Percentiles rank a stretch among this genome's conserved stretches.
These are phyloP conservation scores for Hypoxylon sp. DNA, from an alignment of 2,329 filamentous ascomycete species.

Conservation along the genomic window DNA sequence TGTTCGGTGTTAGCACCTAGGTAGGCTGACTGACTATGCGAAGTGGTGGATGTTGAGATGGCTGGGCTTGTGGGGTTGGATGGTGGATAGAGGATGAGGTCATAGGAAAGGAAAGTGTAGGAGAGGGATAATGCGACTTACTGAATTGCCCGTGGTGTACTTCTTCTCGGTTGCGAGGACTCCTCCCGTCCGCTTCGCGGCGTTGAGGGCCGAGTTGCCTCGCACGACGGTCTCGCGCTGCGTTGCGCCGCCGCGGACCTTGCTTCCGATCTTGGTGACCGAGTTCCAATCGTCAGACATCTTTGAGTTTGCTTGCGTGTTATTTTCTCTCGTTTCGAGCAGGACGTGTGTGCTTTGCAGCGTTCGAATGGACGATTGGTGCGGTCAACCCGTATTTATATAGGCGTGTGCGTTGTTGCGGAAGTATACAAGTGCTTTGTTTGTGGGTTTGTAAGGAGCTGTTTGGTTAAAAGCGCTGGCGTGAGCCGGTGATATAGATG, in stretches of 20 bases:
- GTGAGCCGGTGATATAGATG: conserved; percentile 32
- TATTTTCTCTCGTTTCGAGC: background rate
- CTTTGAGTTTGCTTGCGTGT: conserved; percentile 59
- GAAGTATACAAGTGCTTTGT: background rate
- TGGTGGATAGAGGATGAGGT: conserved; percentile 7
- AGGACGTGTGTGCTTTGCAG: too few species aligned
- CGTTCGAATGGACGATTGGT: conserved; percentile 3
- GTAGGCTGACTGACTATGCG: too few species aligned
- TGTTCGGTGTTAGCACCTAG: conserved; percentile 36
- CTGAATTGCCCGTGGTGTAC: conserved; percentile 78
- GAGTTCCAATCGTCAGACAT: conserved; percentile 84
- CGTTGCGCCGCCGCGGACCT: conserved; percentile 73
- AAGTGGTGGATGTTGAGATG: background rate
- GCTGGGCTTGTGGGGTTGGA: background rate
- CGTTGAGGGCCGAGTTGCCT: conserved; percentile 86
- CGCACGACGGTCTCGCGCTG: conserved; percentile 89
- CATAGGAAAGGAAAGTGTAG: background rate
- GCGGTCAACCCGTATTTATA: background rate
- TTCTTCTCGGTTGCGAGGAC: conserved; percentile 95
- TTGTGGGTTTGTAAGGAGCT: conserved; percentile 7
- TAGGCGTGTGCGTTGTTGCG: background rate
- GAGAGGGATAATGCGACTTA: conserved; percentile 59
- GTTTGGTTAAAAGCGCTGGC: conserved; percentile 16
- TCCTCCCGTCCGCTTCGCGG: conserved; percentile 83
- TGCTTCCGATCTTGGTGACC: conserved; percentile 94